These are phyloP conservation scores for Aspergillus avenaceus DNA, from an alignment of 495 filamentous ascomycete genomes.

Conservation along the genomic window DNA sequence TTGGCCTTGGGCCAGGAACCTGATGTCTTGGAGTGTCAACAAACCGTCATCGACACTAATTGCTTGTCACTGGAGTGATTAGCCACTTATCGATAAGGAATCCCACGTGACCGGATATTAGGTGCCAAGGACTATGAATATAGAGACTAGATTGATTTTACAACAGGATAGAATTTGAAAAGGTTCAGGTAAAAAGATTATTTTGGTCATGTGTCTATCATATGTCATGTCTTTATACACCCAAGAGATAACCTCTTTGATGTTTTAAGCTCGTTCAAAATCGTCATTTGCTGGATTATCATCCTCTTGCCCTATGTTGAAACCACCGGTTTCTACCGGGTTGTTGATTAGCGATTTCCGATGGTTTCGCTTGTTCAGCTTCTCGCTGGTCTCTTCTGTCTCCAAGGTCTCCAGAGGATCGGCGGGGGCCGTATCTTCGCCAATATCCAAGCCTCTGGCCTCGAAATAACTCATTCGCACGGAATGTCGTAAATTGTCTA, in stretches of 20 bases:
- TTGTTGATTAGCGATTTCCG: conserved; percentile 38
- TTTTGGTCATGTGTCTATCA: conserved; percentile 14
- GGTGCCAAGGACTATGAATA: no score
- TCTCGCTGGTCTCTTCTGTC: conserved; percentile 63
- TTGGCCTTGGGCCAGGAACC: neutral
- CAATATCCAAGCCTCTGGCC: conserved; percentile 30
- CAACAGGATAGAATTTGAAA: no score
- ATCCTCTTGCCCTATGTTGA: conserved; percentile 26
- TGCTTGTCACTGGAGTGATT: conserved; percentile 5
- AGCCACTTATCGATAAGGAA: conserved; percentile 12
- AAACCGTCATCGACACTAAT: neutral
- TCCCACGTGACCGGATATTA: conserved; percentile 1
- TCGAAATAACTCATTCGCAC: conserved; percentile 50
- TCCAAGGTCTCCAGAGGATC: conserved; percentile 29
- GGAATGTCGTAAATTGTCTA: conserved; percentile 56
- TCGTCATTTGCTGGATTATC: conserved; percentile 39
- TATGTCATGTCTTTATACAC: conserved; percentile 10
- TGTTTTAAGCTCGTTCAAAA: conserved; percentile 47
- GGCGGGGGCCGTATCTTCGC: conserved; percentile 27
- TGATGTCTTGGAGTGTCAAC: conserved; percentile 1
- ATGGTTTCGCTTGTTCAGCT: conserved; percentile 38
- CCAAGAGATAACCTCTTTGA: conserved; percentile 11
- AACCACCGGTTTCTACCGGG: conserved; percentile 32
- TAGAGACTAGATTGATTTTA: no score
- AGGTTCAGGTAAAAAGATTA: neutral